These are phyloP conservation scores for Hygrophorus russula DNA, from an alignment of 768 basidiomycete species.

Conservation along the genomic window DNA sequence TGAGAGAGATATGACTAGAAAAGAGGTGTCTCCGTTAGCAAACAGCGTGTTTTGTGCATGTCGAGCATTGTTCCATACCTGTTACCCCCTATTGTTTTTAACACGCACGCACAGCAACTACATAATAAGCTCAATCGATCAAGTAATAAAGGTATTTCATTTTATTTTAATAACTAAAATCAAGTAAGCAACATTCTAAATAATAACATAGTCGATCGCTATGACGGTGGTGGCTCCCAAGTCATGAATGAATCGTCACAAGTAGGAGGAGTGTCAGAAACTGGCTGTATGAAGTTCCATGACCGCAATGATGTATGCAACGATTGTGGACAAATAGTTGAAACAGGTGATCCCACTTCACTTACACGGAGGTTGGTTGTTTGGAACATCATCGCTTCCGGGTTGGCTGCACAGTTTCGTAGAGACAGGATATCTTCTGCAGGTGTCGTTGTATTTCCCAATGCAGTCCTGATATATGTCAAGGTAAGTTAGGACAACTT, in stretches of 20 bases:
- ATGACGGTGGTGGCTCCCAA: conserved; percentile 35
- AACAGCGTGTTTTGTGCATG: neutral
- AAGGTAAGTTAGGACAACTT: neutral
- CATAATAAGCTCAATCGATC: too few relatives aligned
- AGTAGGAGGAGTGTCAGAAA: conserved; percentile 22
- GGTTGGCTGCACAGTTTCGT: conserved; percentile 3
- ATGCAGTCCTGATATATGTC: conserved; percentile 9
- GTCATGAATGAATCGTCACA: conserved; percentile 52
- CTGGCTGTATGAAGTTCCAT: conserved; percentile 20
- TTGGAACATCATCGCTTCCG: neutral
- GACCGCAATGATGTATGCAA: conserved; percentile 12
- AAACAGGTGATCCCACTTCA: too few relatives aligned
- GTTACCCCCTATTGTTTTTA: too few relatives aligned
- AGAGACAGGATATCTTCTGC: conserved; percentile 14
- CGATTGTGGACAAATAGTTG: too few relatives aligned
- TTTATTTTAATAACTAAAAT: too few relatives aligned
- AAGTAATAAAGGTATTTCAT: too few relatives aligned
- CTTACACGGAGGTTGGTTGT: neutral
- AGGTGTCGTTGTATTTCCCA: conserved; percentile 25
- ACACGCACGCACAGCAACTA: too few relatives aligned
- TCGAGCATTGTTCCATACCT: too few relatives aligned
- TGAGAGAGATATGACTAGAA: neutral
- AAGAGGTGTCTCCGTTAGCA: neutral
- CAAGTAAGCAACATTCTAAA: too few relatives aligned
- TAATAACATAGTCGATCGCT: neutral